A percentile compares a stretch with the other conserved stretches of the same genome.
phyloP scores from a whole-genome alignment of 495 filamentous ascomycete species.

The Neurospora hispaniola region DNA sequence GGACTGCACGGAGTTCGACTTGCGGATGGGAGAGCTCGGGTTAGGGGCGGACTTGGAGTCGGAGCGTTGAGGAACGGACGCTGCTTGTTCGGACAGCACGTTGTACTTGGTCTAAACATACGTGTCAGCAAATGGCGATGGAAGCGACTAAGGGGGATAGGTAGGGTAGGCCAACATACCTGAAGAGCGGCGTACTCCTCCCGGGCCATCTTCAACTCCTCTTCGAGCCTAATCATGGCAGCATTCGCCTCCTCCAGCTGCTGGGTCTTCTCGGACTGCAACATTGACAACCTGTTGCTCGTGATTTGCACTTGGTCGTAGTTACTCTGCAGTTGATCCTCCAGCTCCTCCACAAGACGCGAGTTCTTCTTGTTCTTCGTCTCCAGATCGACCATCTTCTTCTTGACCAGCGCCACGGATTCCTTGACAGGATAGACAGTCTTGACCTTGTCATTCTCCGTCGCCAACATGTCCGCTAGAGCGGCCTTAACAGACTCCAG shows the following conservation, averaged over 20 bases:
- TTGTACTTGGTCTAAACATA: slow-evolving; percentile 46
- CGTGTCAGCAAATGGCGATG: slow-evolving; percentile 18
- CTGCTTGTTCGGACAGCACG: slow-evolving; percentile 22
- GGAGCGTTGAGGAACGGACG: slow-evolving; percentile 49
- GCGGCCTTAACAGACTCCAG: slow-evolving; percentile 39
- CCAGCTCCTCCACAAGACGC: slow-evolving; percentile 84
- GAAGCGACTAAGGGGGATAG: neutral
- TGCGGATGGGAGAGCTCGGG: slow-evolving; percentile 45
- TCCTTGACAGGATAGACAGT: slow-evolving; percentile 50
- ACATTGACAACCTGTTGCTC: slow-evolving; percentile 61
- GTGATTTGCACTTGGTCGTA: slow-evolving; percentile 85
- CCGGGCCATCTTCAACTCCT: slow-evolving; percentile 51
- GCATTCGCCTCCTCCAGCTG: slow-evolving; percentile 47
- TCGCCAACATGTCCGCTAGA: slow-evolving; percentile 33
- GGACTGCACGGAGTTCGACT: slow-evolving; percentile 70
- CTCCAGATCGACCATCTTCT: slow-evolving; percentile 57
- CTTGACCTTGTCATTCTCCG: slow-evolving; percentile 30
- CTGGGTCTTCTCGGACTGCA: slow-evolving; percentile 58
- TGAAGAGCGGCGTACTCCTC: slow-evolving; percentile 55
- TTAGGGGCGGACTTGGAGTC: slow-evolving; percentile 54
- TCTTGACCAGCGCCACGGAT: slow-evolving; percentile 61
- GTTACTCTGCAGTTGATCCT: slow-evolving; percentile 90
- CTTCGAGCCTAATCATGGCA: slow-evolving; percentile 37
- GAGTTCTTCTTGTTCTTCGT: slow-evolving; percentile 70
- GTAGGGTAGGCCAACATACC: slow-evolving; percentile 35